Evolutionary conservation across 495 filamentous ascomycete species (phyloP).

Genomic region (Penicilliopsis zonata): DNA sequence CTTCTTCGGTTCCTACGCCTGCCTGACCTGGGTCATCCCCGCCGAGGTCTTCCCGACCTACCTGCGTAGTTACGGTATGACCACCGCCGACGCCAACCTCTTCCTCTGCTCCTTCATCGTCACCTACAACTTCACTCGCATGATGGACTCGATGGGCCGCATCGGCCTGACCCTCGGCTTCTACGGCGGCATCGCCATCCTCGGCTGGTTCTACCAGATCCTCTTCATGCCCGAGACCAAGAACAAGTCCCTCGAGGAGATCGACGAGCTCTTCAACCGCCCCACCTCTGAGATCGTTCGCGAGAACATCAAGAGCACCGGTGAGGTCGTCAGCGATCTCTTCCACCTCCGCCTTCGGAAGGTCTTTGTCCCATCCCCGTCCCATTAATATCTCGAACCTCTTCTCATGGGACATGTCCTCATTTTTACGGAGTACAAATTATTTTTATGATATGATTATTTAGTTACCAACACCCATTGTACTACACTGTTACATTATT

Average conservation of each 20-base stretch:
- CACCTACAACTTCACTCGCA: constrained; percentile 49
- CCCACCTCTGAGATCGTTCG: constrained; percentile 43
- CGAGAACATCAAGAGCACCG: constrained; percentile 32
- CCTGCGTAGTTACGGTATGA: constrained; percentile 49
- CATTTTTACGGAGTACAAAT: not conserved
- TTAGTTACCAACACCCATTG: no score
- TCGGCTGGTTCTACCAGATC: constrained; percentile 47
- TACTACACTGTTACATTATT: no score
- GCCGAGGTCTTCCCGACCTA: constrained; percentile 50
- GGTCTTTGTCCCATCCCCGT: constrained; percentile 27
- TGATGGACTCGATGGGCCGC: constrained; percentile 43
- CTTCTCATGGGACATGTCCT: no score
- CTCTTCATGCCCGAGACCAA: constrained; percentile 55
- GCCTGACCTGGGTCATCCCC: constrained; percentile 50
- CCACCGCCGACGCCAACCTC: constrained; percentile 39
- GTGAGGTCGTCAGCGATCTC: constrained; percentile 20
- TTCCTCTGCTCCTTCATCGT: constrained; percentile 52
- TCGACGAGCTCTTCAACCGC: constrained; percentile 43
- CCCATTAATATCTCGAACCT: no score
- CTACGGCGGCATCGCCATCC: constrained; percentile 46
- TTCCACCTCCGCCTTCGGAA: constrained; percentile 16
- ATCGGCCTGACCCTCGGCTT: constrained; percentile 47
- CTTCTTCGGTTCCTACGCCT: constrained; percentile 53
- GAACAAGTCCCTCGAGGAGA: constrained; percentile 50
- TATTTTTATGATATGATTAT: no score